These are phyloP conservation scores for Pulveroboletus sp. DNA, from an alignment of 768 basidiomycete genomes.

Conservation along the genomic window DNA sequence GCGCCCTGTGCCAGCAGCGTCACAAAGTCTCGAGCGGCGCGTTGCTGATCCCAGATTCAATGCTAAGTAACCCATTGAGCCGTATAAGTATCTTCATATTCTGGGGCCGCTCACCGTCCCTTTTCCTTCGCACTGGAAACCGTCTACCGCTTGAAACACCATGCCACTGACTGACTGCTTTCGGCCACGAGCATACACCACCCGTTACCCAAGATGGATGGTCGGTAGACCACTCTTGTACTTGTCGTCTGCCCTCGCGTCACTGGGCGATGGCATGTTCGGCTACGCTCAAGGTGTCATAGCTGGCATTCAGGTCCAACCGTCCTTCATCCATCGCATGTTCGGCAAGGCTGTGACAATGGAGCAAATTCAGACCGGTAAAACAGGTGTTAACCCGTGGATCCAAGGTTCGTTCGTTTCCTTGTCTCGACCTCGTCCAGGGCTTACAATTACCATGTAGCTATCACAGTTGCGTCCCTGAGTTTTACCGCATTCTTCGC, in stretches of 20 bases:
- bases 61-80: constrained; percentile 13
- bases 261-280: constrained; percentile 56
- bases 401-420: constrained; percentile 42
- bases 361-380: constrained; percentile 40
- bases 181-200: constrained; percentile 39
- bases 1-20: no score
- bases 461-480: constrained; percentile 47
- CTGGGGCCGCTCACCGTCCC: background rate
- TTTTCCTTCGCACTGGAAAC: background rate
- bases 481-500: constrained; percentile 50
- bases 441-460: constrained; percentile 20
- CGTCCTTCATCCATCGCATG: constrained; percentile 48
- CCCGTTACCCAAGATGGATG: constrained; percentile 53
- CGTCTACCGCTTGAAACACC: constrained; percentile 10
- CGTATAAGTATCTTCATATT: constrained; percentile 23
- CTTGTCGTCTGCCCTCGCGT: constrained; percentile 50
- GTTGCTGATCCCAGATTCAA: no score
- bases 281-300: constrained; percentile 55
- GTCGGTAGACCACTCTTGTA: constrained; percentile 49
- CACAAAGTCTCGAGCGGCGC: no score
- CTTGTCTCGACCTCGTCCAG: background rate
- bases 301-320: constrained; percentile 51
- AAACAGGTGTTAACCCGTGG: constrained; percentile 44
- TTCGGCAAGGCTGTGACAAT: constrained; percentile 45
- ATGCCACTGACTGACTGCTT: constrained; percentile 29